phyloP scores from a whole-genome alignment of 495 filamentous ascomycete species.

The Neurospora sp. region DNA sequence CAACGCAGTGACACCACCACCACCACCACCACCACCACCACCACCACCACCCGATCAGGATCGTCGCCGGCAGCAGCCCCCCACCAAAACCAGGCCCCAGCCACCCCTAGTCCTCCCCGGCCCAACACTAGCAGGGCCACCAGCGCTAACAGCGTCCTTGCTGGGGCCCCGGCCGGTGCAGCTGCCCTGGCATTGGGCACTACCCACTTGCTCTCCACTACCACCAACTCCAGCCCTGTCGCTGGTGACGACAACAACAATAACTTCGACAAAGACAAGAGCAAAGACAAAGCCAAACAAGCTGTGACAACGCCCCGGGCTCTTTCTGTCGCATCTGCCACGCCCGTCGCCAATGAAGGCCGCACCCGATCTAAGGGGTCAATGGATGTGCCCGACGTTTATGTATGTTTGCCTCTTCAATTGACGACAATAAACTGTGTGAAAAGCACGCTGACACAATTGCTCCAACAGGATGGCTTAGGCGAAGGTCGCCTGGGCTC shows the following conservation, averaged over 20 bases:
- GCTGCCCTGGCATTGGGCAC: slow-evolving; percentile 20
- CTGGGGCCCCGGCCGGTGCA: slow-evolving; percentile 13
- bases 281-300: neutral
- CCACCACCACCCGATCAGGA: neutral
- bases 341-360: slow-evolving; percentile 66
- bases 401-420: slow-evolving; percentile 63
- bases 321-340: slow-evolving; percentile 14
- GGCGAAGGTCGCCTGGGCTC: slow-evolving; percentile 81
- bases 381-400: slow-evolving; percentile 78
- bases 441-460: slow-evolving; percentile 3
- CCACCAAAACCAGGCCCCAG: slow-evolving; percentile 25
- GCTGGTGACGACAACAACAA: slow-evolving; percentile 47
- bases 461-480: slow-evolving; percentile 65
- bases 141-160: neutral
- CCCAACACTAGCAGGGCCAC: slow-evolving; percentile 5
- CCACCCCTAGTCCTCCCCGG: slow-evolving; percentile 3
- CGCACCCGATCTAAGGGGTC: slow-evolving; percentile 56
- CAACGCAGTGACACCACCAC: neutral
- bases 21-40: neutral
- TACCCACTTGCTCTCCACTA: slow-evolving; percentile 6
- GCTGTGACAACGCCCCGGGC: neutral
- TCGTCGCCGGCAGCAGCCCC: neutral
- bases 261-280: slow-evolving; percentile 33
- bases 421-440: no score
- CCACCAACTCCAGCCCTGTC: slow-evolving; percentile 15